A percentile compares a stretch with the other conserved stretches of the same genome.
Conservation (phyloP, 805 yeast species). For the Pichia pseudocactophila region DNA sequence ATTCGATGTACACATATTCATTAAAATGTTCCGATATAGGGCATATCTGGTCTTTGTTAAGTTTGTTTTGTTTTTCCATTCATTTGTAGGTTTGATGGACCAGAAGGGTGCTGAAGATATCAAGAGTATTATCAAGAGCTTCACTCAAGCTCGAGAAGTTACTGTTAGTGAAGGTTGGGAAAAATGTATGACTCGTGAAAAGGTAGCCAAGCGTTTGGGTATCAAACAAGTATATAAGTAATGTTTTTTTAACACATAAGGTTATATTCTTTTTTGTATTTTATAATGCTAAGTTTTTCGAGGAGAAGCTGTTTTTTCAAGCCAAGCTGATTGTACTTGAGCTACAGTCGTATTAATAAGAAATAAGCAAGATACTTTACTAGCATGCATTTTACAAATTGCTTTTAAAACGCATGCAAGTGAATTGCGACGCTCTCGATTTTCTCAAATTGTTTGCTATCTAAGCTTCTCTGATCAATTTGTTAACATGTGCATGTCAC, state of each 20-base stretch:
- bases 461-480: too few relatives aligned
- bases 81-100: not conserved
- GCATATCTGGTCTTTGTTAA: not conserved
- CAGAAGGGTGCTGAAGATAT: not conserved
- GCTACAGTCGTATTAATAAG: too few relatives aligned
- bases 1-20: slow-evolving; percentile 1
- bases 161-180: not conserved
- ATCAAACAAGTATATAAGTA: not conserved
- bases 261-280: not conserved
- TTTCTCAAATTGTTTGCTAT: too few relatives aligned
- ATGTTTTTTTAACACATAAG: not conserved
- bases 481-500: too few relatives aligned
- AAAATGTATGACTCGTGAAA: not conserved
- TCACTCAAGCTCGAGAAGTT: not conserved
- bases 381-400: too few relatives aligned
- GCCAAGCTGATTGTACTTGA: too few relatives aligned
- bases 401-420: too few relatives aligned
- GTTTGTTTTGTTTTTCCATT: slow-evolving; percentile 1
- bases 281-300: too few relatives aligned
- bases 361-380: too few relatives aligned
- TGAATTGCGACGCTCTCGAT: too few relatives aligned
- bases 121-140: not conserved
- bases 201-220: not conserved
- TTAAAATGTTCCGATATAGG: slow-evolving; percentile 1
- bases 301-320: too few relatives aligned